A percentile compares a stretch with the other conserved stretches of the same genome.
Conservation (phyloP, 176 grass and related monocot species). For the Paspalum vaginatum region DNA sequence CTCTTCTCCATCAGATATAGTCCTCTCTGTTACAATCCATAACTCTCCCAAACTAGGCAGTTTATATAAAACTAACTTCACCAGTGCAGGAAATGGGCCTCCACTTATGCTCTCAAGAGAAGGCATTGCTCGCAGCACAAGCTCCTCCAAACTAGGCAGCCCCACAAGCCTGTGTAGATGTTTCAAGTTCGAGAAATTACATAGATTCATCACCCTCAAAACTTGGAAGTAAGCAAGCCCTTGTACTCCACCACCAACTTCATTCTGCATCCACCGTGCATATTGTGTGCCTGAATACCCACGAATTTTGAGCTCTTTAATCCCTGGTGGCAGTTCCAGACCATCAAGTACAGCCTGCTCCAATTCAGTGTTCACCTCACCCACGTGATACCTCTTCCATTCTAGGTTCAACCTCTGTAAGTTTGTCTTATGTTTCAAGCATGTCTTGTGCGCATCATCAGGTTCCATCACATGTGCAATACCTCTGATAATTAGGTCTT, state of each 20-base stretch:
- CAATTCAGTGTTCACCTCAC: not conserved
- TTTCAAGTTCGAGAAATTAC: not conserved
- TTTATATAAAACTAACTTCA: too few species aligned
- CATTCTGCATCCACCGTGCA: too few species aligned
- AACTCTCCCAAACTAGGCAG: not conserved
- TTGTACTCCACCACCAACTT: too few species aligned
- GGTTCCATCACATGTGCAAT: not conserved
- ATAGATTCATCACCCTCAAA: not conserved
- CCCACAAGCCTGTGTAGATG: not conserved
- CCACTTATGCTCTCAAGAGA: not conserved
- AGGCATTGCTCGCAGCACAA: not conserved
- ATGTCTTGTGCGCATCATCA: not conserved
- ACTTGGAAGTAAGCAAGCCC: too few species aligned
- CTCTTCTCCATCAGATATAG: too few species aligned
- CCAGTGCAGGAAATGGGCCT: slow-evolving; percentile 19
- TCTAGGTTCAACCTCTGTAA: not conserved
- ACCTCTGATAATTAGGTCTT: not conserved
- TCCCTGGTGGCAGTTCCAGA: not conserved
- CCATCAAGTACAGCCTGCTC: not conserved
- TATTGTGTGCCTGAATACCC: too few species aligned
- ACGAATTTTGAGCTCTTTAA: too few species aligned
- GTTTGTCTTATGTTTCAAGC: slow-evolving; percentile 6
- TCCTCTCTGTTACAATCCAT: not conserved
- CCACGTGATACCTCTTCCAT: not conserved
- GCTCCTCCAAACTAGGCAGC: not conserved